Conservation (phyloP, 2,329 filamentous ascomycete genomes). For the Alternaria gansuensis region DNA sequence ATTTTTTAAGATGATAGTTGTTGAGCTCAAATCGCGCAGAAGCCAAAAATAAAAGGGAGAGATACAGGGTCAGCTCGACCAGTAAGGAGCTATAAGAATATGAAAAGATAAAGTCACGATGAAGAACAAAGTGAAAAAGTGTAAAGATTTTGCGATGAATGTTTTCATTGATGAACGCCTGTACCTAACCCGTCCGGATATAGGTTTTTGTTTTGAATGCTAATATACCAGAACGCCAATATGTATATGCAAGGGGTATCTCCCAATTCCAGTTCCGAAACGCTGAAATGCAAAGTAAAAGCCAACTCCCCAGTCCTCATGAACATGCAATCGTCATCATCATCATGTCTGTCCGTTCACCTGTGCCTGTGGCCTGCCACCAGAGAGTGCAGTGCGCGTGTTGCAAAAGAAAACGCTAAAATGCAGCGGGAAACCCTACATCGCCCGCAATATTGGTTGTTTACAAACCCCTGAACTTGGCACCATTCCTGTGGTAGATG, state of each 20-base stretch:
- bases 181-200: background rate
- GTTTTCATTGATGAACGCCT: background rate
- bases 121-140: too few species aligned
- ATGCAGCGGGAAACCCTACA: background rate
- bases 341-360: slow-evolving; percentile 6
- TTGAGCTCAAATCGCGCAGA: background rate
- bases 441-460: background rate
- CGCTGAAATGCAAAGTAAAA: background rate
- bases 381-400: background rate
- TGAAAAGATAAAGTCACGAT: background rate
- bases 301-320: background rate
- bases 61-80: background rate
- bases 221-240: slow-evolving; percentile 20
- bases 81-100: background rate
- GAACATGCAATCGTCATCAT: slow-evolving; percentile 9
- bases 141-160: background rate
- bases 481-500: slow-evolving; percentile 28
- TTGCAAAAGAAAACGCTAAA: slow-evolving; percentile 5
- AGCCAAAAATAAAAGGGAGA: background rate
- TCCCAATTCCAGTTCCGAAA: slow-evolving; percentile 13
- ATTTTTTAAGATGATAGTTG: background rate
- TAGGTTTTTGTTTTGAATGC: slow-evolving; percentile 1
- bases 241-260: slow-evolving; percentile 32
- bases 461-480: slow-evolving; percentile 39
- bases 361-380: slow-evolving; percentile 22